Evolutionary conservation across 139 green algal genomes (phyloP).

Genomic region (Volvox reticuliferus): DNA sequence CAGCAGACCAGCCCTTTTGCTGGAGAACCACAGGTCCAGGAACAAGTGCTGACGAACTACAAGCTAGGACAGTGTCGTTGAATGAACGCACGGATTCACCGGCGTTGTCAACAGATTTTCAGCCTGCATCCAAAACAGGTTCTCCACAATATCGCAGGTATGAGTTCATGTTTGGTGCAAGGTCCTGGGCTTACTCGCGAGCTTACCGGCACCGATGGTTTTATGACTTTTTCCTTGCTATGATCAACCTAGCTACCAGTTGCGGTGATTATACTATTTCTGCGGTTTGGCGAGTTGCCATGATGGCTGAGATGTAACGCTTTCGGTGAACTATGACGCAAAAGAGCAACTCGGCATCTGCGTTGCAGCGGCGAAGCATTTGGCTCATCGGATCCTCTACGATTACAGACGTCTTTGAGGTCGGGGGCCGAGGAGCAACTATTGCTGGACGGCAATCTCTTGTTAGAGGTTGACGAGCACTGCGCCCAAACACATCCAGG

Average conservation of each 20-base stretch:
- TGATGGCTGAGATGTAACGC: too few species aligned
- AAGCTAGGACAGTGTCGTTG: not conserved
- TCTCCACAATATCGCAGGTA: too few species aligned
- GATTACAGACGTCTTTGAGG: not conserved
- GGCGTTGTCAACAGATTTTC: too few species aligned
- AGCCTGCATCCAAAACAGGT: too few species aligned
- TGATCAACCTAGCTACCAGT: too few species aligned
- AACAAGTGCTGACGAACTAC: not conserved
- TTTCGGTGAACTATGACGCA: too few species aligned
- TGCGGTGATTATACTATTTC: too few species aligned
- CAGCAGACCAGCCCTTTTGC: conserved; percentile 16
- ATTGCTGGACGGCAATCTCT: not conserved
- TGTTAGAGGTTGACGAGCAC: conserved; percentile 21
- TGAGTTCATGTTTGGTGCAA: too few species aligned
- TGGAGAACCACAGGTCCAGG: not conserved
- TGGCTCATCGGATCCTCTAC: not conserved
- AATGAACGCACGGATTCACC: too few species aligned
- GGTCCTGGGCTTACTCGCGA: too few species aligned
- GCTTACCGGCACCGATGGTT: not conserved
- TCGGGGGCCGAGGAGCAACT: not conserved
- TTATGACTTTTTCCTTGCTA: not conserved
- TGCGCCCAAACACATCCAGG: not conserved
- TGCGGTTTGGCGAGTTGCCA: too few species aligned
- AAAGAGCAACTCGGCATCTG: not conserved
- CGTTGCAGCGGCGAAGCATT: not conserved